Percentiles rank a stretch among this genome's conserved stretches.
These are phyloP conservation scores for Acanthamoeba healyi DNA, from an alignment of 208 protist genomes.

Conservation along the genomic window DNA sequence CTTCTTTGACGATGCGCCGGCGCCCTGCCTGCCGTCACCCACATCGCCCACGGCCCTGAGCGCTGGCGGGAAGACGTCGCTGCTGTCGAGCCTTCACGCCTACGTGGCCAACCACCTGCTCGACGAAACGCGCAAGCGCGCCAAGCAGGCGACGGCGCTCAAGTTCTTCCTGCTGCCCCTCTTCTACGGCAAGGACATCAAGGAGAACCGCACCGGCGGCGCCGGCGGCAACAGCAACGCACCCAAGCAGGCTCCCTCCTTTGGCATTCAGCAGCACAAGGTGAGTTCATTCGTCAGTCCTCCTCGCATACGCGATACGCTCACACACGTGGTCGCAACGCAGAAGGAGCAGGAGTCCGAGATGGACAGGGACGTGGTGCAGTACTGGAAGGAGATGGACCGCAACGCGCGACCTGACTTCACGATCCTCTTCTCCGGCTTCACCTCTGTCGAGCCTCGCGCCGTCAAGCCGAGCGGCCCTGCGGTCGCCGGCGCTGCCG, in stretches of 20 bases:
- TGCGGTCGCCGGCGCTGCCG: too few species aligned
- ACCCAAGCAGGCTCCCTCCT: neutral
- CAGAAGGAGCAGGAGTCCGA: neutral
- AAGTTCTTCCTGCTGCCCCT: slow-evolving; percentile 20
- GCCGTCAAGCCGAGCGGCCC: neutral
- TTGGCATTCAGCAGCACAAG: neutral
- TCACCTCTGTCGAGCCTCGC: neutral
- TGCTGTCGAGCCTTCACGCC: slow-evolving; percentile 12
- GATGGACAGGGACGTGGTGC: slow-evolving; percentile 40
- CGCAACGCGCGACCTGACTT: neutral
- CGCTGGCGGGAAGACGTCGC: neutral
- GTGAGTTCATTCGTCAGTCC: too few species aligned
- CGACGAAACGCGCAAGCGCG: neutral
- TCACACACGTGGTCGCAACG: too few species aligned
- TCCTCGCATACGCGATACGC: too few species aligned
- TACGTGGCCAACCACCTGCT: slow-evolving; percentile 31
- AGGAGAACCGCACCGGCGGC: neutral
- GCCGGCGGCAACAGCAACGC: neutral
- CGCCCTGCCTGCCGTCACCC: neutral
- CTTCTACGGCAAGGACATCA: slow-evolving; percentile 23
- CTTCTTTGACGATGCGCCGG: slow-evolving; percentile 27
- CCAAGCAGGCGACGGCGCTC: neutral
- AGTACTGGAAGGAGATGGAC: slow-evolving; percentile 32
- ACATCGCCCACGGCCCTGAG: neutral
- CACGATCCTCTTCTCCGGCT: slow-evolving; percentile 21